Evolutionary conservation across 768 basidiomycete genomes (phyloP).

Genomic region (Dictyophora rubrovolvata): DNA sequence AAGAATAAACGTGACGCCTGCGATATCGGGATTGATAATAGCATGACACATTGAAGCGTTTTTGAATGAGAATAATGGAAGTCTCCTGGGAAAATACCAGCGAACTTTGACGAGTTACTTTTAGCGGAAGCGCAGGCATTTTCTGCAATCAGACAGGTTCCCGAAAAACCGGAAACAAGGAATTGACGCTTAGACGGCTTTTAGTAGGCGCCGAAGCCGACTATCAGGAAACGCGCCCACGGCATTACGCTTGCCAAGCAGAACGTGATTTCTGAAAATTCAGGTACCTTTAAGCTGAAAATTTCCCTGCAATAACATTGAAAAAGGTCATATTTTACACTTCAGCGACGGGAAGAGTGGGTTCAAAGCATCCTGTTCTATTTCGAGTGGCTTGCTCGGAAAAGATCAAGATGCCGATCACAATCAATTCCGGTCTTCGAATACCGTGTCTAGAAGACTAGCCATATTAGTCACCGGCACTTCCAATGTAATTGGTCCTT

Average conservation of each 20-base stretch:
- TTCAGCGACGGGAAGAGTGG: too few species aligned
- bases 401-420: background rate
- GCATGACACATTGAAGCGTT: too few species aligned
- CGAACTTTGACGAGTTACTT: background rate
- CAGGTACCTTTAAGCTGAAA: too few species aligned
- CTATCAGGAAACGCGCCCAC: background rate
- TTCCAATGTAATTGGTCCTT: background rate
- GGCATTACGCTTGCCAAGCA: background rate
- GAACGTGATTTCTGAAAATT: too few species aligned
- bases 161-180: background rate
- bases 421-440: background rate
- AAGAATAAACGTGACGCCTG: too few species aligned
- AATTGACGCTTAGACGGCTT: background rate
- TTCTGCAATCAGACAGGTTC: background rate
- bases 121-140: background rate
- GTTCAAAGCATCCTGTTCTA: too few species aligned
- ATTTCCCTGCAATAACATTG: background rate
- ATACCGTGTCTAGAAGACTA: background rate
- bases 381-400: too few species aligned
- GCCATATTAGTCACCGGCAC: background rate
- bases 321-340: too few species aligned
- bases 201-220: background rate
- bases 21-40: too few species aligned
- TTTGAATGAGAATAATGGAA: too few species aligned
- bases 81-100: too few species aligned